Evolutionary conservation across 2,329 filamentous ascomycete genomes (phyloP).

Genomic region (Fusarium sp.): DNA sequence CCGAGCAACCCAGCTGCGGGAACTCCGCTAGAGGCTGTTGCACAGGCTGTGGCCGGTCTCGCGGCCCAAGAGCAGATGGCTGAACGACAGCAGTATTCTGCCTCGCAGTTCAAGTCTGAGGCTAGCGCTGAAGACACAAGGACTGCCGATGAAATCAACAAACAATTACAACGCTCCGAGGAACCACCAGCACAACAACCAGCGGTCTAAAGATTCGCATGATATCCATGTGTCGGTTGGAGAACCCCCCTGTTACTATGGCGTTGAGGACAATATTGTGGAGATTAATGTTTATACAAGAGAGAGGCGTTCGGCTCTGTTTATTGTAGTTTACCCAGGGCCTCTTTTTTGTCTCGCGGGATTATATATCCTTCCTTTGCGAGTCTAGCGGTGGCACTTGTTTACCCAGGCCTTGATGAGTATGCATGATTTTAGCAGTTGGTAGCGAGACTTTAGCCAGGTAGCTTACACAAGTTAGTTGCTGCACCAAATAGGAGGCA

Average conservation of each 20-base stretch:
- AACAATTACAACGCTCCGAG: conserved; percentile 62
- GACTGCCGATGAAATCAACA: conserved; percentile 65
- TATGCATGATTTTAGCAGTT: conserved; percentile 7
- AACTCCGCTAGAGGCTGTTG: conserved; percentile 61
- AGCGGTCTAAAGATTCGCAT: conserved; percentile 33
- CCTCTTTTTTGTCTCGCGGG: conserved; percentile 12
- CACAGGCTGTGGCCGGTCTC: conserved; percentile 60
- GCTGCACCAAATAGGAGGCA: background rate
- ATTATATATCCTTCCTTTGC: conserved; percentile 2
- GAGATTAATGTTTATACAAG: conserved; percentile 29
- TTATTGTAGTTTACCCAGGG: conserved; percentile 16
- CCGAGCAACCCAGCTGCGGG: conserved; percentile 47
- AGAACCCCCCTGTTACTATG: conserved; percentile 24
- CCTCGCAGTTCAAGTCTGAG: conserved; percentile 53
- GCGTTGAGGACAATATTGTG: conserved; percentile 40
- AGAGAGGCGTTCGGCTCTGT: conserved; percentile 43
- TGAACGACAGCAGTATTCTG: conserved; percentile 51
- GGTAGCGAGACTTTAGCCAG: conserved; percentile 2
- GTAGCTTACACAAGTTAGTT: conserved; percentile 3
- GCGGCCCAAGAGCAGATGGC: conserved; percentile 56
- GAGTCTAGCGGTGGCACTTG: conserved; percentile 6
- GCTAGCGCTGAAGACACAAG: conserved; percentile 56
- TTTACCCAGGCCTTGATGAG: conserved; percentile 6
- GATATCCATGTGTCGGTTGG: conserved; percentile 28
- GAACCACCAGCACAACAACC: conserved; percentile 37